phyloP scores from a whole-genome alignment of 129 eudicot species.

The Daucus carota region DNA sequence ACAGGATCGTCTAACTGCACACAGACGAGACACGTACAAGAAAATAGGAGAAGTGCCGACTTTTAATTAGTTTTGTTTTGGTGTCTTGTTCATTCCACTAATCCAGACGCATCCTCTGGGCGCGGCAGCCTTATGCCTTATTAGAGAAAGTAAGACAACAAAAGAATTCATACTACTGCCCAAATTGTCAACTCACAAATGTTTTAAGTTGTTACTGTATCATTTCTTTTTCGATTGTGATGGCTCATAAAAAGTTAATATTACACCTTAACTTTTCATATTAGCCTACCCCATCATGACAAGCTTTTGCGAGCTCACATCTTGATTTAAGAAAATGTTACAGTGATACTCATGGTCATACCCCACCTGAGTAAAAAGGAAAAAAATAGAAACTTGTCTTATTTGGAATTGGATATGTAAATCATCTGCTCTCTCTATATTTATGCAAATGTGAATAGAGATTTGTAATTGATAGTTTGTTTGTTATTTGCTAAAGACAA shows the following conservation, averaged over 20 bases:
- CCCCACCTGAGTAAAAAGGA: background rate
- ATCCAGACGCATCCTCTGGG: background rate
- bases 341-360: background rate
- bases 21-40: background rate
- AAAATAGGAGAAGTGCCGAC: background rate
- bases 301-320: background rate
- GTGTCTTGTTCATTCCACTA: background rate
- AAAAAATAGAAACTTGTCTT: background rate
- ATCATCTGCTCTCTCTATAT: background rate
- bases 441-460: background rate
- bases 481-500: no score
- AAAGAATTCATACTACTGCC: background rate
- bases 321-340: background rate
- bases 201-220: background rate
- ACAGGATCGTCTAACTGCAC: no score
- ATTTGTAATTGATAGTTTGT: background rate
- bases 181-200: background rate
- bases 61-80: slow-evolving; percentile 9
- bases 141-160: background rate
- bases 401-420: background rate
- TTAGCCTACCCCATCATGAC: background rate
- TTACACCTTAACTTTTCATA: slow-evolving; percentile 1
- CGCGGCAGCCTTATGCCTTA: background rate
- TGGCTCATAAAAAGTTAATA: background rate
- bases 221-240: background rate